phyloP scores from a whole-genome alignment of 225 moss, liverwort and hornwort species.

The Straminergon stramineum region DNA sequence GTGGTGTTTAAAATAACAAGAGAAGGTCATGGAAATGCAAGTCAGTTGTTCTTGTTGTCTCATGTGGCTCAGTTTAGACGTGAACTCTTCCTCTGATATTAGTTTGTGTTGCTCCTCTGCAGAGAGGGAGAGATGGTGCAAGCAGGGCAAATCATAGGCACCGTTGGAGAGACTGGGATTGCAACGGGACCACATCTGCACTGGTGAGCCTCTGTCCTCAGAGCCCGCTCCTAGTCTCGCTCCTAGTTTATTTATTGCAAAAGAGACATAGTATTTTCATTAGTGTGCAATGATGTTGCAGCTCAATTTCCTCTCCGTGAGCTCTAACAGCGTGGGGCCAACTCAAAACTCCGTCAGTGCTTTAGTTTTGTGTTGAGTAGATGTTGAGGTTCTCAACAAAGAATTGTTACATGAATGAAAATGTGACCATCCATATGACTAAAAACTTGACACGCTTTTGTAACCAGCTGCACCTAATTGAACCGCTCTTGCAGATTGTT shows the following conservation, averaged over 20 bases:
- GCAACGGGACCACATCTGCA: conserved; percentile 72
- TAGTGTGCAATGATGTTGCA: background rate
- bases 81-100: background rate
- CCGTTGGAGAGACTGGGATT: conserved; percentile 58
- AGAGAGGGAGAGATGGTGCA: conserved; percentile 60
- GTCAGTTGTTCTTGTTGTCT: background rate
- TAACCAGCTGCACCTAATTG: background rate
- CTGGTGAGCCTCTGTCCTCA: conserved; percentile 21
- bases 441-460: background rate
- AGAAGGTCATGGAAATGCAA: background rate
- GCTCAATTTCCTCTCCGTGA: background rate
- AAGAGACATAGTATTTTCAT: background rate
- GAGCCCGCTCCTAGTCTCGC: background rate
- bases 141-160: conserved; percentile 60
- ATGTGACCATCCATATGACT: background rate
- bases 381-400: background rate
- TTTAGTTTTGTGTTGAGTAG: background rate
- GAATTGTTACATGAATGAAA: background rate
- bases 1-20: background rate
- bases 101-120: background rate
- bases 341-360: background rate
- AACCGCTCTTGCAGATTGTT: background rate
- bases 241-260: background rate
- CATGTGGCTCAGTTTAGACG: background rate
- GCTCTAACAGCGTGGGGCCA: background rate